Base-by-base conservation (phyloP, 768 basidiomycete genomes). In the Boletus patriciae region DNA sequence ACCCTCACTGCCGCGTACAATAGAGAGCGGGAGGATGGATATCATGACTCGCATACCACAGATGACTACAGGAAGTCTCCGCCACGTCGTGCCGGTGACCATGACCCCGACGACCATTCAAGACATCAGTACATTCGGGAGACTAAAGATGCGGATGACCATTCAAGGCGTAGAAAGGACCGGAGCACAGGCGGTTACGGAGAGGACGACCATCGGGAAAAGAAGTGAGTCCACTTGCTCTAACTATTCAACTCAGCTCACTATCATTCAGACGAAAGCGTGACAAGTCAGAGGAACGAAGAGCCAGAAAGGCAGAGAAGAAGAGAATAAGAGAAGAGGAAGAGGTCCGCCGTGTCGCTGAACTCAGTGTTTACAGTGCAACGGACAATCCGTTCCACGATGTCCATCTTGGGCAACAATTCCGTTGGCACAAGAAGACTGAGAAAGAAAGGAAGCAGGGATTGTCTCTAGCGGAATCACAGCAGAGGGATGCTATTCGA, bases 311-410 rank as follows among this genome's bases (percentile, higher is more conserved):
- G 67, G 87, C 86, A 8, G 94, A 96, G 66, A 97, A 94, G 78
- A 88, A 84, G 67, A 82, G 88, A 34, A 81, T 85, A 42, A 84
- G 77, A 61, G 90, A 92, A 54, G 92, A 93, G 62, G 94, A 96
- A 64, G 94, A 97, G 66, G 88, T 91, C 23, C 87, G 95, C 27
- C 87, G 90, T 64, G 88, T 97, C 16, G 94, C 93, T 11, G 96
- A 98, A 73, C 82, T 98, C 42, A 95, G 94, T 62, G 89, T 97
- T 62, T 98, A 98, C 78, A 94, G 93, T 62, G 92, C 94, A 46
- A 86, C 87, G 13, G 95, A 98, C 79, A 99, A 98, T 68, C 97
- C 97, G 0, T 99, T 98, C 78, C 93, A 97, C 74, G 97, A 98
- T 65, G 87, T 92, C 59, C 98, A 98, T 72, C 87, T 98, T 33